phyloP scores from a whole-genome alignment of 2,329 filamentous ascomycete species.

The Lecanicillium sp. region DNA sequence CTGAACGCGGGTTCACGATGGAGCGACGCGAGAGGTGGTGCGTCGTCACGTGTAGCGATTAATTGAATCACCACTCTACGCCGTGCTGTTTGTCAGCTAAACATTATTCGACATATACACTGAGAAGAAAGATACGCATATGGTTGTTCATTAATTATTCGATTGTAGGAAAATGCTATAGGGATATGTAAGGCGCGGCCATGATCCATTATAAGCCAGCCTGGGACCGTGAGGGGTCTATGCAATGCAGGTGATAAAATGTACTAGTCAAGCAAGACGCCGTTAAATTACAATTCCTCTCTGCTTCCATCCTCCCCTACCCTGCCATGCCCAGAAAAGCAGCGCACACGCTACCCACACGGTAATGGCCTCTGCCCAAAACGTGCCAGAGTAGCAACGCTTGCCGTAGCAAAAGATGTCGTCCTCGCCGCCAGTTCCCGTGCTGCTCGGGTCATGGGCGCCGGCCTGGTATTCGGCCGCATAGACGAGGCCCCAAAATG shows the following conservation, averaged over 20 bases:
- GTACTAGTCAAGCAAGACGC: too few species aligned
- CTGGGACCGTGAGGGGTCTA: too few species aligned
- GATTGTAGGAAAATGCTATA: too few species aligned
- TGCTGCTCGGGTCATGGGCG: constrained; percentile 33
- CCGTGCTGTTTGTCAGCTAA: too few species aligned
- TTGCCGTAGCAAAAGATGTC: constrained; percentile 71
- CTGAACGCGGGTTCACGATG: too few species aligned
- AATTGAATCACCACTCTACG: not conserved
- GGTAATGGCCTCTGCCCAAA: constrained; percentile 78
- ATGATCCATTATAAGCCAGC: too few species aligned
- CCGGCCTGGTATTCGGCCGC: constrained; percentile 69
- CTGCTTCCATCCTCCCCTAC: constrained; percentile 64
- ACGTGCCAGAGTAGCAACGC: constrained; percentile 71
- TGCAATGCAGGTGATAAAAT: too few species aligned
- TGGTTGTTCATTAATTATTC: too few species aligned
- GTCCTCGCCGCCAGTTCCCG: constrained; percentile 24
- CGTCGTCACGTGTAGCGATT: constrained; percentile 9
- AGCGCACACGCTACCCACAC: constrained; percentile 69
- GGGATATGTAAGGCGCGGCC: too few species aligned
- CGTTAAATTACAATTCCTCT: constrained; percentile 60
- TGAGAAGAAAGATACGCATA: too few species aligned
- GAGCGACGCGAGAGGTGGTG: constrained; percentile 6
- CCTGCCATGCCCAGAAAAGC: constrained; percentile 77
- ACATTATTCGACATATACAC: too few species aligned
- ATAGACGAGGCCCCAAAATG: constrained; percentile 88